Base-by-base conservation (phyloP, 306 rosid species). In the Acmispon strigosus region DNA sequence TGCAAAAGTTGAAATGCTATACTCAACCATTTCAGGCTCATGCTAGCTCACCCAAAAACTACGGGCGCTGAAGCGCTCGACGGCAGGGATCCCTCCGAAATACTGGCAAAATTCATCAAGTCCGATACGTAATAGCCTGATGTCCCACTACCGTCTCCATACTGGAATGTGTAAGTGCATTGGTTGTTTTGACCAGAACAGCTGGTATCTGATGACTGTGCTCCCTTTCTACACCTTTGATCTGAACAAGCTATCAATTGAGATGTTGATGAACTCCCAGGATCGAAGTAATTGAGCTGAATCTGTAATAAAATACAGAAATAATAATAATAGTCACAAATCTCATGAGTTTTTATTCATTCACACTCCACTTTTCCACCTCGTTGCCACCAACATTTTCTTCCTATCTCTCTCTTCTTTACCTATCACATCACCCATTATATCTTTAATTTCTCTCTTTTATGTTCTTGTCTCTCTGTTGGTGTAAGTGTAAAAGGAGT, bases 131-230 rank as follows among this genome's bases (percentile, higher is more conserved):
- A 91, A 84, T 86, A 91, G 54, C 99, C 97, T 0, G 95, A 72
- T 13, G 97, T 86, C 52, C 92, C 95, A 72, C 99, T 94, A 9
- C 90, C 95, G 76, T 94, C 99, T 58, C 96, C 99, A 53, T 94
- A 94, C 75, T 89, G 88, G 66, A 94, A 89, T 18, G 83, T 70
- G 76, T 87, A 94, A 16, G 70, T 44, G 78, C 99, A 94, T 58
- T 83, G 92, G 68, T 92, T 87, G 73, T 41, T 86, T 84, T 82
- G 86, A 52, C 79, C 11, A 11, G 87, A 83, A 79, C 99, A 94
- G 6, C 14, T 45, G 3, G 96, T 87, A 59, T 91, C 99, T 0
- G 90, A 78, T 16, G 98, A 77, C 44, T 79, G 81, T 13, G 79
- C 75, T 14, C 90, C 91, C 6, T 56, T 62, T 73, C 80, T 75